Conservation (phyloP, 2,329 filamentous ascomycete genomes). For the Pyrenophora seminiperda region DNA sequence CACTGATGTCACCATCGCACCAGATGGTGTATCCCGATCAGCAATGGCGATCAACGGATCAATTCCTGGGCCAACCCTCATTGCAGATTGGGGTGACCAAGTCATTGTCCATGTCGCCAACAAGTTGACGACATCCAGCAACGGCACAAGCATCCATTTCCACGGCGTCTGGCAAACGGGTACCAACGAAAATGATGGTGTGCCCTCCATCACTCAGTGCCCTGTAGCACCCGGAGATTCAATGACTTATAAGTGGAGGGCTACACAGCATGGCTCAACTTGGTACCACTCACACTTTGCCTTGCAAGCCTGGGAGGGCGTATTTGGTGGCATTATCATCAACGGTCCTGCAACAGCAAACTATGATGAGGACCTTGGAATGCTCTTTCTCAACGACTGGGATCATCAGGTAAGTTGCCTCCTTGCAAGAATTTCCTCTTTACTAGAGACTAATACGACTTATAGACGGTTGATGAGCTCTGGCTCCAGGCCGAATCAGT, state of each 20-base stretch:
- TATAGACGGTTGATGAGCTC: constrained; percentile 44
- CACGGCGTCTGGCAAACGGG: constrained; percentile 42
- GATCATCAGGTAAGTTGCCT: constrained; percentile 35
- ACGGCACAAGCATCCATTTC: constrained; percentile 42
- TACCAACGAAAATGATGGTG: constrained; percentile 41
- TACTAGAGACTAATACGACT: not conserved
- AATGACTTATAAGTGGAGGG: constrained; percentile 44
- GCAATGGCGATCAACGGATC: constrained; percentile 51
- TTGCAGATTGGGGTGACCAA: constrained; percentile 49
- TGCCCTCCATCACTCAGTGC: constrained; percentile 42
- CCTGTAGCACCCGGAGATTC: constrained; percentile 31
- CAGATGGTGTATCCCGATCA: constrained; percentile 59
- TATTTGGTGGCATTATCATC: constrained; percentile 50
- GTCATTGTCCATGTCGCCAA: constrained; percentile 48
- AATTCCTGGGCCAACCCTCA: constrained; percentile 53
- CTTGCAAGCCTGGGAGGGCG: constrained; percentile 50
- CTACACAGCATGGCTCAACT: constrained; percentile 48
- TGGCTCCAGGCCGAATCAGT: constrained; percentile 34
- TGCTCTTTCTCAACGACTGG: constrained; percentile 53
- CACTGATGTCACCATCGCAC: constrained; percentile 51
- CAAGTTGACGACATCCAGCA: constrained; percentile 29
- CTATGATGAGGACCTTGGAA: constrained; percentile 54
- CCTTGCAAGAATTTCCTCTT: no score
- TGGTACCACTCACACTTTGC: constrained; percentile 53
- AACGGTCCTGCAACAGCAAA: constrained; percentile 48